Evolutionary conservation across 306 rosid genomes (phyloP).

Genomic region (Echinosophora koreensis): DNA sequence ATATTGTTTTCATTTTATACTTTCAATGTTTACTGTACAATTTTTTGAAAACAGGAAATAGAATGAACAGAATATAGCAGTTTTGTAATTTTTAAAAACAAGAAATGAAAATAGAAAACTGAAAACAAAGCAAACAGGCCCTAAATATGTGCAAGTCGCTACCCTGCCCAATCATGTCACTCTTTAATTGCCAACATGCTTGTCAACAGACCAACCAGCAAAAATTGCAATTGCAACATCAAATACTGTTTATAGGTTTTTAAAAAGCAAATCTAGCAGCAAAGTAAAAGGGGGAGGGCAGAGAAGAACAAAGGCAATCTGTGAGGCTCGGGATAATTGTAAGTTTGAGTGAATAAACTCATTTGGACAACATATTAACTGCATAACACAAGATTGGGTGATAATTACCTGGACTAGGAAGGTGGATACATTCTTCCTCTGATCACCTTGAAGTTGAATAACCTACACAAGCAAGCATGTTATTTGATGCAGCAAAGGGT

Average conservation of each 20-base stretch:
- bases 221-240: neutral
- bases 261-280: neutral
- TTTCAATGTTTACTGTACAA: no score
- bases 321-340: neutral
- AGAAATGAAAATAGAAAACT: no score
- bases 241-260: neutral
- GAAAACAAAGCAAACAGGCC: no score
- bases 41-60: no score
- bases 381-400: neutral
- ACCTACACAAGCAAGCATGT: slow-evolving; percentile 58
- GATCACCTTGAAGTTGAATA: slow-evolving; percentile 97
- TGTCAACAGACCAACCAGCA: neutral
- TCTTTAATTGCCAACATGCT: neutral
- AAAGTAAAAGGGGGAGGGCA: neutral
- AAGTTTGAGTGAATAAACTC: neutral
- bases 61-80: no score
- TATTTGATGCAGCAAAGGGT: slow-evolving; percentile 4
- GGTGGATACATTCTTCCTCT: slow-evolving; percentile 67
- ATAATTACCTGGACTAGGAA: slow-evolving; percentile 78
- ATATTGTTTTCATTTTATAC: no score
- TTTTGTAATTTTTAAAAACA: no score
- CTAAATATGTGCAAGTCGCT: neutral
- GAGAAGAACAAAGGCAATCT: neutral
- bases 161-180: neutral
- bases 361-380: neutral